These are phyloP conservation scores for Anacardium occidentale DNA, from an alignment of 345 rosid species.

Conservation along the genomic window DNA sequence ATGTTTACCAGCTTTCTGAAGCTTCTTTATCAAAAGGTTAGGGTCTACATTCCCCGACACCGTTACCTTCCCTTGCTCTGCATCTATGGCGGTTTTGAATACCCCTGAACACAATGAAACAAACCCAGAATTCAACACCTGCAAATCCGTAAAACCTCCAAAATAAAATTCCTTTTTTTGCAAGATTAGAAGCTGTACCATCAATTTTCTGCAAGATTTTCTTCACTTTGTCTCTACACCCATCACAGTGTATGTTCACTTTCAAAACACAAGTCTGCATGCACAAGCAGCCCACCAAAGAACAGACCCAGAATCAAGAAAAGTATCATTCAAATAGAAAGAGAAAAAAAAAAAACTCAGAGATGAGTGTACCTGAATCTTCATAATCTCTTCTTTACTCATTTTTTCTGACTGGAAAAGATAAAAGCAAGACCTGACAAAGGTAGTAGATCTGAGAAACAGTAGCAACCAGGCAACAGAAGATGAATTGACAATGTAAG, in stretches of 20 bases:
- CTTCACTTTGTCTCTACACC: constrained; percentile 87
- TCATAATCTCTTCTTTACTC: constrained; percentile 99
- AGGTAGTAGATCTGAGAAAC: constrained; percentile 50
- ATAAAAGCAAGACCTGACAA: background rate
- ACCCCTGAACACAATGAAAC: constrained; percentile 51
- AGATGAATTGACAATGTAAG: constrained; percentile 8
- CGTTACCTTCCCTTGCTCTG: constrained; percentile 86
- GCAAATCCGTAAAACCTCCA: background rate
- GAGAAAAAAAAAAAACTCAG: background rate
- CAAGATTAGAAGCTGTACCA: constrained; percentile 41
- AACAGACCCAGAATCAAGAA: constrained; percentile 19
- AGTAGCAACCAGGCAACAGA: constrained; percentile 18
- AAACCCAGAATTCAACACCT: background rate
- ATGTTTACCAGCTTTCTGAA: constrained; percentile 84
- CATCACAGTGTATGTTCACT: constrained; percentile 97
- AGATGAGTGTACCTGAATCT: constrained; percentile 63
- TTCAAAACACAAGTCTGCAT: constrained; percentile 93
- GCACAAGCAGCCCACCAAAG: constrained; percentile 29
- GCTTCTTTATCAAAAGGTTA: constrained; percentile 70
- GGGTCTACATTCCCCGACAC: constrained; percentile 78
- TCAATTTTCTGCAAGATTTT: constrained; percentile 91
- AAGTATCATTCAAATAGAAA: constrained; percentile 2
- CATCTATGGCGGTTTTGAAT: constrained; percentile 63
- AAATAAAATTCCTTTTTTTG: background rate
- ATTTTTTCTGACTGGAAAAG: constrained; percentile 32